Base-by-base conservation (phyloP, 352 stramenopile genomes). In the Phytophthora tubulina region DNA sequence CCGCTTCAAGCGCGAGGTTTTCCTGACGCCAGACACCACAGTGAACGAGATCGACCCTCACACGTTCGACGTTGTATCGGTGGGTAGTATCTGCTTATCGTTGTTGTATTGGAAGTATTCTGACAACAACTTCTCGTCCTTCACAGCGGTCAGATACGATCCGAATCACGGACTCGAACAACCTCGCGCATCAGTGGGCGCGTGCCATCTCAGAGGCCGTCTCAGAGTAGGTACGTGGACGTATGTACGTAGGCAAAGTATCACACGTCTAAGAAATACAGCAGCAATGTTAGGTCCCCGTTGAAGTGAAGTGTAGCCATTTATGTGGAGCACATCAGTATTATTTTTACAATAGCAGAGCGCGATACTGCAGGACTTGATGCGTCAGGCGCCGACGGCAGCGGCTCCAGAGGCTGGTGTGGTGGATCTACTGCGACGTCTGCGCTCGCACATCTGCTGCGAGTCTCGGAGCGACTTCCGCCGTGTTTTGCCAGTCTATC, bases 51-150 rank as follows among this genome's bases (percentile, higher is more conserved):
- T 91, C 42, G 85, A 87, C 31, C 82, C 78, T 6, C 81, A 95
- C 55, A 93, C 88, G 45, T 93, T 95, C 44, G 88, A 95, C 38
- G 72, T 95, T 56, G 81, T 91, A 63, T 73, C 86, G 77, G 88
- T 95, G 50, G 60, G 85, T 85, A 42, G 15, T 5, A 36, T 35
- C 2, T 36, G 52, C 11, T 30, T 30, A 2, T 36, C 41, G 21
- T 27, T 27, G 21, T 27, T 27, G 21, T 27, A 27, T 27, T 27
- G 21, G 21, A 27, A 27, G 21, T 27, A 27, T 54, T 3, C 45
- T 66, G 31, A 69, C 51, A 45, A 10, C 11, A 6, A 1, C 8
- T 38, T 60, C 59, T 69, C 2, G 17, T 61, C 64, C 4, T 66
- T 46, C 49, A 10, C n/a, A 93, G 85, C 75, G 79, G 3, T 88